Evolutionary conservation across 441 rosid genomes (phyloP), one percentile per base, ranked within the genome.

Genomic region (Erodium texanum): DNA sequence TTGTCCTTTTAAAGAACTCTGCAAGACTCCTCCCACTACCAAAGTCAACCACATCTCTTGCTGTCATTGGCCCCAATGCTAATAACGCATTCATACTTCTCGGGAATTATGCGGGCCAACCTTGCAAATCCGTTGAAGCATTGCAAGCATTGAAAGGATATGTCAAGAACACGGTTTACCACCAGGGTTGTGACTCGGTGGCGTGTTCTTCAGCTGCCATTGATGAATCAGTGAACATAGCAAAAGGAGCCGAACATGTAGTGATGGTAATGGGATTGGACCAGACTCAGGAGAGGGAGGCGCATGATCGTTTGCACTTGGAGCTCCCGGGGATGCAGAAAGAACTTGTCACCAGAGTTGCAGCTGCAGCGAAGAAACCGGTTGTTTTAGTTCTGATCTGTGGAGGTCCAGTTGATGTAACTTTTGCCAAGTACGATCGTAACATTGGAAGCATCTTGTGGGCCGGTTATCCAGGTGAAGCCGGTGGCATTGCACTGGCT

Each of bases 381-480:
- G 81, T 89, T 38, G 74, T 82, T 74, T 71, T 89, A 50, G 89
- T 89, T 70, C 78, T 87, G 12, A 73, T 91, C 8, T 83, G 86
- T 67, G 94, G 97, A 15, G 92, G 97, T 59, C 94, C 92, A 5
- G 83, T 89, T 0, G 97, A 91, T 69, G 27, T 91, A 34, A 75
- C 86, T 8, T 91, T 86, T 36, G 94, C 97, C 43, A 79, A 71
- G 61, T 24, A 73, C n/a, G 81, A 83, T 24, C 59, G 29, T 1
- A 86, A 85, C 1, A 83, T 87, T 5, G 90, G 97, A 38, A 74
- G 90, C 74, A 90, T 90, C 54, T 48, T 93, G 64, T 93, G 97
- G 93, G 96, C 87, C 48, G 93, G 96, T 77, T 90, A 87, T 81
- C 97, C 96, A 0, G 93, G 96, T 19, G 86, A 93, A 82, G 89